Evolutionary conservation across 2,329 filamentous ascomycete species (phyloP).

Genomic region (Microcyclospora pomicola): DNA sequence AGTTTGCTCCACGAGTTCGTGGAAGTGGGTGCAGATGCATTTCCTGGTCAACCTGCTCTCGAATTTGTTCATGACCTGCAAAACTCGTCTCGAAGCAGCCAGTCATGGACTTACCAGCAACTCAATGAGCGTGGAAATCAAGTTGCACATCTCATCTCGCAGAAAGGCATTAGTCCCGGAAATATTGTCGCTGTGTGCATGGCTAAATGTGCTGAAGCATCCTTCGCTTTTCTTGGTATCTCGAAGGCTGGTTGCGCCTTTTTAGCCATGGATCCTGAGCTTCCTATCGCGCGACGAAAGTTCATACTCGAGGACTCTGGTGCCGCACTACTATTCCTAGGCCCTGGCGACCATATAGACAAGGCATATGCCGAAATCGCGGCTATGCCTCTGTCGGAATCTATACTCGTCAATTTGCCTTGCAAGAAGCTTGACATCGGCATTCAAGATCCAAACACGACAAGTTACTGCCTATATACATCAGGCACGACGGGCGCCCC

Average conservation of each 20-base stretch:
- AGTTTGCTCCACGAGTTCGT: slow-evolving; percentile 64
- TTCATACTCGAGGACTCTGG: slow-evolving; percentile 67
- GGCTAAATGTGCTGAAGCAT: slow-evolving; percentile 72
- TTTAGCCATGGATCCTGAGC: slow-evolving; percentile 62
- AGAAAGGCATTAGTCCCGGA: slow-evolving; percentile 38
- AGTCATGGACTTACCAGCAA: slow-evolving; percentile 60
- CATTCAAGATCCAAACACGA: slow-evolving; percentile 33
- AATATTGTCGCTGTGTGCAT: slow-evolving; percentile 64
- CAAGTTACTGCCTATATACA: slow-evolving; percentile 76
- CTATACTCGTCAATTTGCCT: slow-evolving; percentile 23
- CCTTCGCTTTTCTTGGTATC: slow-evolving; percentile 68
- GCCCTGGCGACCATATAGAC: slow-evolving; percentile 19
- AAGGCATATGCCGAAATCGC: slow-evolving; percentile 6
- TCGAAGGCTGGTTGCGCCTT: slow-evolving; percentile 73
- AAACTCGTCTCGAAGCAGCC: slow-evolving; percentile 31
- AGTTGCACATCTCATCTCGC: slow-evolving; percentile 51
- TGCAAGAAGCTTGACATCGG: slow-evolving; percentile 9
- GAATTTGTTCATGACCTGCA: slow-evolving; percentile 48
- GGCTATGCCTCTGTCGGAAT: slow-evolving; percentile 6
- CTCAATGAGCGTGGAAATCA: slow-evolving; percentile 58
- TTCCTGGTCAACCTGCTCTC: slow-evolving; percentile 52
- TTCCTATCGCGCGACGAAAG: slow-evolving; percentile 57
- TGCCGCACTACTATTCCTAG: slow-evolving; percentile 36
- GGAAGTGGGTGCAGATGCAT: slow-evolving; percentile 43
- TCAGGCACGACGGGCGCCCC: slow-evolving; percentile 77